These are phyloP conservation scores for Arthonia radiata DNA, from an alignment of 495 filamentous ascomycete species.

Conservation along the genomic window DNA sequence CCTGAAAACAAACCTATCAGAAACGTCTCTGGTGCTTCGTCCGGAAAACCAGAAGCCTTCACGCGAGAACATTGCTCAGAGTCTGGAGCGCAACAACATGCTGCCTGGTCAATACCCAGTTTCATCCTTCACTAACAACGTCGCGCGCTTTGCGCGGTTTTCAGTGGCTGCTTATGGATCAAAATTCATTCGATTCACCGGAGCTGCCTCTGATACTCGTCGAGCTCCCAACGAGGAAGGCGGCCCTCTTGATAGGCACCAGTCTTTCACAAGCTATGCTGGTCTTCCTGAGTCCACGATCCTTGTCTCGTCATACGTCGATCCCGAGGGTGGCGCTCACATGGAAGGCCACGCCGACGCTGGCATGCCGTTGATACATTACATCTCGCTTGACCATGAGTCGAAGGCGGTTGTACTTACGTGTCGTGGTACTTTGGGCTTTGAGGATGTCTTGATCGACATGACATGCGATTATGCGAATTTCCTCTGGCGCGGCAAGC, in stretches of 20 bases:
- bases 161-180: slow-evolving; percentile 55
- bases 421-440: slow-evolving; percentile 52
- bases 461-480: slow-evolving; percentile 65
- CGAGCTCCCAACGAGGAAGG: slow-evolving; percentile 9
- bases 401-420: slow-evolving; percentile 55
- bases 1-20: slow-evolving; percentile 35
- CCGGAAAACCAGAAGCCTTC: slow-evolving; percentile 18
- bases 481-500: slow-evolving; percentile 36
- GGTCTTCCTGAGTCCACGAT: slow-evolving; percentile 41
- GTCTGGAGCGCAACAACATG: slow-evolving; percentile 27
- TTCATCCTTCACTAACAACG: slow-evolving; percentile 41
- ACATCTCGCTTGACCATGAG: slow-evolving; percentile 51
- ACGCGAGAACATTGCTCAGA: slow-evolving; percentile 21
- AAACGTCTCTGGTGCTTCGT: slow-evolving; percentile 35
- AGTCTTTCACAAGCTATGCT: slow-evolving; percentile 47
- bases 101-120: slow-evolving; percentile 41
- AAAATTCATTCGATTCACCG: slow-evolving; percentile 44
- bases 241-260: slow-evolving; percentile 34
- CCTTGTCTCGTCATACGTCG: slow-evolving; percentile 49
- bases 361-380: slow-evolving; percentile 58
- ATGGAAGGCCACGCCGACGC: slow-evolving; percentile 42
- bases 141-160: slow-evolving; percentile 52
- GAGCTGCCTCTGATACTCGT: slow-evolving; percentile 21
- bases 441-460: slow-evolving; percentile 59
- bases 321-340: slow-evolving; percentile 50